Evolutionary conservation across 2,329 filamentous ascomycete species (phyloP).

Genomic region (Botrytis hyacinthi): DNA sequence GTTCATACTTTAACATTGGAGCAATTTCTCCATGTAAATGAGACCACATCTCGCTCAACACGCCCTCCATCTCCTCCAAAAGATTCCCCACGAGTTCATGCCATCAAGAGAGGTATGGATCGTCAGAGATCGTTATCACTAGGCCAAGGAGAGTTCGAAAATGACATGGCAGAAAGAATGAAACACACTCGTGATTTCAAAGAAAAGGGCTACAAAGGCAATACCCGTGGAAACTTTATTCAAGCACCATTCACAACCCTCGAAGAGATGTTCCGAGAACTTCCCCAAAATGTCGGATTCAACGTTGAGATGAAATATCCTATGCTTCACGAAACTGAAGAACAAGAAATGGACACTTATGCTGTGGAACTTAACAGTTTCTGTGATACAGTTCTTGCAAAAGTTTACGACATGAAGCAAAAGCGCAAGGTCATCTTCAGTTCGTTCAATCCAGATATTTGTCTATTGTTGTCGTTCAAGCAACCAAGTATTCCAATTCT

Average conservation of each 20-base stretch:
- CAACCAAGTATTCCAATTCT: constrained; percentile 94
- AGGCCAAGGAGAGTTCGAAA: constrained; percentile 31
- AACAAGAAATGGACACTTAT: constrained; percentile 95
- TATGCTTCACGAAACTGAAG: constrained; percentile 93
- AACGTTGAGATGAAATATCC: constrained; percentile 99
- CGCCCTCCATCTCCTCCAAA: constrained; percentile 46
- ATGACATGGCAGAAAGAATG: constrained; percentile 71
- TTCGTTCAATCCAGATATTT: constrained; percentile 96
- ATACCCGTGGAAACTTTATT: constrained; percentile 90
- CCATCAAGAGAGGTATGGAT: constrained; percentile 33
- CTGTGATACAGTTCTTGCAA: constrained; percentile 85
- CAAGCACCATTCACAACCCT: constrained; percentile 94
- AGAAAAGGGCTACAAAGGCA: constrained; percentile 91
- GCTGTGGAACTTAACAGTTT: constrained; percentile 95
- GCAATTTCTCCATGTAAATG: constrained; percentile 84
- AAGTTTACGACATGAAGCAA: constrained; percentile 82
- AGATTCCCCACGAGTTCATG: constrained; percentile 30
- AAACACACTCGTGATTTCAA: constrained; percentile 97
- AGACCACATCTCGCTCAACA: constrained; percentile 46
- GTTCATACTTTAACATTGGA: constrained; percentile 94
- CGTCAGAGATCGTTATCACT: constrained; percentile 40
- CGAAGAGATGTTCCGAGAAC: constrained; percentile 84
- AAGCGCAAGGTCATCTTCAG: constrained; percentile 94
- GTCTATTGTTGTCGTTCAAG: constrained; percentile 90
- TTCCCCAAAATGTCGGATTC: constrained; percentile 83